phyloP scores from a whole-genome alignment of 2,329 filamentous ascomycete species.

The Xylariaceae sp. region DNA sequence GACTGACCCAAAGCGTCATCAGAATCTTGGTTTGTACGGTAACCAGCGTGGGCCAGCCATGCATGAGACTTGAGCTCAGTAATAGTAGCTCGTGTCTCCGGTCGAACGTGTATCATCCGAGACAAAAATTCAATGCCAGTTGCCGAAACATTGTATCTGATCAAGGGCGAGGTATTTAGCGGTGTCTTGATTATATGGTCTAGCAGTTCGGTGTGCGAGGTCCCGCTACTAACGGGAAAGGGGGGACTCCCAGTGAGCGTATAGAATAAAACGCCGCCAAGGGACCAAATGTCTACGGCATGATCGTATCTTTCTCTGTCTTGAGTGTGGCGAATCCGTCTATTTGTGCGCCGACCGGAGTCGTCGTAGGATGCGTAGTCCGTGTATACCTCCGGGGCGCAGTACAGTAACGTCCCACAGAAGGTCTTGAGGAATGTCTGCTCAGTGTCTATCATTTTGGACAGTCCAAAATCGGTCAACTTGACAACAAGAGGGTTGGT shows the following conservation, averaged over 20 bases:
- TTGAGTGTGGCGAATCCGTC: conserved; percentile 54
- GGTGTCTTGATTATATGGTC: conserved; percentile 78
- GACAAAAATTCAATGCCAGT: conserved; percentile 67
- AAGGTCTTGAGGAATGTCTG: conserved; percentile 95
- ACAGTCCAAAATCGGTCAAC: conserved; percentile 92
- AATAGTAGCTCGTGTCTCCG: conserved; percentile 70
- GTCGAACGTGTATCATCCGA: conserved; percentile 76
- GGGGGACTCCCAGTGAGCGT: conserved; percentile 74
- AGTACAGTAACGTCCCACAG: conserved; percentile 92
- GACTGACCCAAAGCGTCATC: conserved; percentile 55
- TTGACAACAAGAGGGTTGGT: conserved; percentile 74
- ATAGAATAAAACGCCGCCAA: conserved; percentile 87
- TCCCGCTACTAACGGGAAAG: conserved; percentile 71
- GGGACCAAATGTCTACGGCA: conserved; percentile 93
- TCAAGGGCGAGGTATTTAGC: conserved; percentile 61
- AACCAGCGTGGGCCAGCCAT: conserved; percentile 60
- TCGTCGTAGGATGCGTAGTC: conserved; percentile 65
- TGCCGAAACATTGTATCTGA: conserved; percentile 53
- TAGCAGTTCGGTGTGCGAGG: conserved; percentile 73
- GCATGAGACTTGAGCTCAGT: conserved; percentile 62
- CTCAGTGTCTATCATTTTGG: conserved; percentile 85
- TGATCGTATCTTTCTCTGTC: conserved; percentile 72
- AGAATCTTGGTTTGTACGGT: conserved; percentile 56
- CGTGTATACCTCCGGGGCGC: conserved; percentile 92
- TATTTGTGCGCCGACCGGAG: conserved; percentile 56